A percentile compares a stretch with the other conserved stretches of the same genome.
These are phyloP conservation scores for Paecilomyces variotii DNA, from an alignment of 2,329 filamentous ascomycete genomes.

Conservation along the genomic window DNA sequence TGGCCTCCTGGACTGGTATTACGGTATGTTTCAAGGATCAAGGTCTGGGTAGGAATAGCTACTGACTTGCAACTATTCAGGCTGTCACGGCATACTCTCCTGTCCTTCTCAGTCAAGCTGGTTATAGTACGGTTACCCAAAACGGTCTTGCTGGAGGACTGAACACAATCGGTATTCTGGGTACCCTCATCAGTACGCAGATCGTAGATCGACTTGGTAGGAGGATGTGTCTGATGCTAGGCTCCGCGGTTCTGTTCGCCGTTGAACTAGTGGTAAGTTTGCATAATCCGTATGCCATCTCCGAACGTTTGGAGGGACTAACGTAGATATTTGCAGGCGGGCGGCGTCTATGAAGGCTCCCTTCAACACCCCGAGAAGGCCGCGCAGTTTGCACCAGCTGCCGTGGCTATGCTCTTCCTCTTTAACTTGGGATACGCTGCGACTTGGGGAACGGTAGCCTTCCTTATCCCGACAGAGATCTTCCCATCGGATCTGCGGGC, in stretches of 20 bases:
- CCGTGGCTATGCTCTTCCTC: conserved; percentile 42
- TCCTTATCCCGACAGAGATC: conserved; percentile 48
- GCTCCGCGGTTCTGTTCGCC: conserved; percentile 22
- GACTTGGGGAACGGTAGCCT: conserved; percentile 45
- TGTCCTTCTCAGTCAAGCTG: conserved; percentile 19
- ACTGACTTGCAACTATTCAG: conserved; percentile 8
- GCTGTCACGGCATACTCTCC: conserved; percentile 31
- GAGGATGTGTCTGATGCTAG: conserved; percentile 30
- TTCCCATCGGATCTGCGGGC: conserved; percentile 50
- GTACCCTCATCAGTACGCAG: conserved; percentile 44
- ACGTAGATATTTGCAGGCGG: conserved; percentile 29
- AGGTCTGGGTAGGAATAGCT: conserved; percentile 26
- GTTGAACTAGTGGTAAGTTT: no score
- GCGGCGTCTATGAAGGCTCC: conserved; percentile 37
- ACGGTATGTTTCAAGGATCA: conserved; percentile 28
- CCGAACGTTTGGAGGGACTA: no score
- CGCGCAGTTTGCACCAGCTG: conserved; percentile 35
- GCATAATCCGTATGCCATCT: no score
- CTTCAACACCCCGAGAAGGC: conserved; percentile 27
- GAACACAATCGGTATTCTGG: conserved; percentile 46
- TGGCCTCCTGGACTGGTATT: conserved; percentile 39
- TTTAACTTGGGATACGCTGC: conserved; percentile 38
- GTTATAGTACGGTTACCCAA: conserved; percentile 29
- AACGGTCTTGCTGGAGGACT: conserved; percentile 44
- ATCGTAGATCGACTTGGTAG: conserved; percentile 46